phyloP scores from a whole-genome alignment of 345 rosid species.

The Eucalyptus erythrocorys region DNA sequence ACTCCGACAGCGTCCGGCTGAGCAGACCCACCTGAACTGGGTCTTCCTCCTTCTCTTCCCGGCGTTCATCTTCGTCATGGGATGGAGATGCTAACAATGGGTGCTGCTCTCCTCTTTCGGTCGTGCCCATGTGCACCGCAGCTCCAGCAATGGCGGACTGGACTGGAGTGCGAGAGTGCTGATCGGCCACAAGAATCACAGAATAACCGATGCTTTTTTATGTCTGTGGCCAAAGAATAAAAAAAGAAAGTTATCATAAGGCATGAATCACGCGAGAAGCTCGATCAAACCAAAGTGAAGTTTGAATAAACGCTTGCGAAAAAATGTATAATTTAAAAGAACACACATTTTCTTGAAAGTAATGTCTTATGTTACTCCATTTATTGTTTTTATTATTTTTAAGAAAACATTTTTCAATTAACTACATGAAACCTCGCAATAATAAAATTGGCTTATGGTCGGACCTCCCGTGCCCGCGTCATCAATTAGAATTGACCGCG shows the following conservation, averaged over 20 bases:
- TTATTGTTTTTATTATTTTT: no score
- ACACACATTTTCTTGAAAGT: no score
- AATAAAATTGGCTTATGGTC: not conserved
- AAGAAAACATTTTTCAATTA: no score
- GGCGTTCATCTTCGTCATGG: not conserved
- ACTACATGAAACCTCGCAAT: not conserved
- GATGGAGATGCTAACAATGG: not conserved
- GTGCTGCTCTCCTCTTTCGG: not conserved
- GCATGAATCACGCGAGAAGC: not conserved
- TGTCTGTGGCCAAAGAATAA: not conserved
- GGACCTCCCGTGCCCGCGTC: not conserved
- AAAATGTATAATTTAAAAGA: not conserved
- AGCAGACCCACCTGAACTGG: not conserved
- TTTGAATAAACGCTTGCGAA: not conserved
- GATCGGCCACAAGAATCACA: not conserved
- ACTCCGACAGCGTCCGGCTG: slow-evolving; percentile 12
- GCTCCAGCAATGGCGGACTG: not conserved
- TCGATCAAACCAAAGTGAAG: not conserved
- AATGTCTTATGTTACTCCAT: no score
- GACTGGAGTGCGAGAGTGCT: not conserved
- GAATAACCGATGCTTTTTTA: not conserved
- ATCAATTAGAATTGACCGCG: not conserved
- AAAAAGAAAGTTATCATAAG: not conserved
- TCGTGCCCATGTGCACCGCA: not conserved
- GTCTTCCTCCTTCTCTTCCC: not conserved